These are phyloP conservation scores for Globisporangium okanoganense DNA, from an alignment of 352 stramenopile genomes.

Conservation along the genomic window DNA sequence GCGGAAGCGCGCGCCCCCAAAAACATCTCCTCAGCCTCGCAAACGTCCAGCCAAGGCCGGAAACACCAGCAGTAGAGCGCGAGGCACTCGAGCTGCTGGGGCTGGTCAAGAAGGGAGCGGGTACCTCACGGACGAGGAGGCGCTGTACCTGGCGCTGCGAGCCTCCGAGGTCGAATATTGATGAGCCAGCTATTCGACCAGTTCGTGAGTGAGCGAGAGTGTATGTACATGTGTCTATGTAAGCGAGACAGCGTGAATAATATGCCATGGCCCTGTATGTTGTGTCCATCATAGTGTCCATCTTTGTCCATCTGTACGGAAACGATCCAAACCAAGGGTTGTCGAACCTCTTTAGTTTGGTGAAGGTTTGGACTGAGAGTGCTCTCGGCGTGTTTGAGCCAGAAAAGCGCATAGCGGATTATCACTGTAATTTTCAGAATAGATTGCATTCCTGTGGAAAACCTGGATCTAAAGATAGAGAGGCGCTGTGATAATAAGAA, in stretches of 20 bases:
- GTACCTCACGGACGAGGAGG: constrained; percentile 20
- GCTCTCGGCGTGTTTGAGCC: too few relatives aligned
- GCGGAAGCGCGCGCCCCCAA: constrained; percentile 8
- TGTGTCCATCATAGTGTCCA: too few relatives aligned
- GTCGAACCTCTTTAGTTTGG: too few relatives aligned
- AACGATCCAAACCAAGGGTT: too few relatives aligned
- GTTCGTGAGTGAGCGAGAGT: background rate
- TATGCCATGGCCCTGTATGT: background rate
- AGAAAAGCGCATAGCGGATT: too few relatives aligned
- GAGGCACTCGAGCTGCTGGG: background rate
- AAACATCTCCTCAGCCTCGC: background rate
- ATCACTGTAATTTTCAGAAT: too few relatives aligned
- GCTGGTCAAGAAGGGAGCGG: constrained; percentile 6
- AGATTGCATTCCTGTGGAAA: too few relatives aligned
- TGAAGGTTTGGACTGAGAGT: too few relatives aligned
- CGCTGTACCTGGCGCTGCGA: constrained; percentile 18
- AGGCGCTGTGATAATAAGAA: background rate
- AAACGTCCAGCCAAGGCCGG: constrained; percentile 6
- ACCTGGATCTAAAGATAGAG: background rate
- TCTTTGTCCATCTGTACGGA: too few relatives aligned
- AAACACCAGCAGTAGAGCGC: background rate
- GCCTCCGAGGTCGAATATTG: constrained; percentile 21
- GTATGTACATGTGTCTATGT: background rate
- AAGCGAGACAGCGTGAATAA: background rate
- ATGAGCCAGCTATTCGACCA: background rate